Evolutionary conservation across 441 rosid species (phyloP).

Genomic region (Dalechampia spathulata): DNA sequence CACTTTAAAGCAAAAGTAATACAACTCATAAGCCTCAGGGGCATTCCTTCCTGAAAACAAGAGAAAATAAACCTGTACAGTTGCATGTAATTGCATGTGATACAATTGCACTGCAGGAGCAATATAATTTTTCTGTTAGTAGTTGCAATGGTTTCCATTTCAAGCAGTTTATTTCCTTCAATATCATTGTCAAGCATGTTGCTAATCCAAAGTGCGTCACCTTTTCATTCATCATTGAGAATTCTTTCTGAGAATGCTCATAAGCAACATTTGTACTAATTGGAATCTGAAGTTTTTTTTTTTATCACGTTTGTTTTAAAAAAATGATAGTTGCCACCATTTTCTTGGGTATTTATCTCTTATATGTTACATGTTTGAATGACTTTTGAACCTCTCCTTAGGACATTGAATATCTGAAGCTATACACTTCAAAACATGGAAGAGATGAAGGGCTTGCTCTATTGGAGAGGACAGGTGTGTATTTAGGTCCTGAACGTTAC

Average conservation of each 20-base stretch:
- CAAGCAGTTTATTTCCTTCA: not conserved
- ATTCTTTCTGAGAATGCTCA: too few species aligned
- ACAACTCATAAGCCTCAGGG: too few species aligned
- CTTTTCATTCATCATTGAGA: too few species aligned
- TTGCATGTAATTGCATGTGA: not conserved
- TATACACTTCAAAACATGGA: constrained; percentile 68
- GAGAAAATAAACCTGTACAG: too few species aligned
- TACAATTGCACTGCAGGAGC: too few species aligned
- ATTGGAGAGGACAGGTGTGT: constrained; percentile 78
- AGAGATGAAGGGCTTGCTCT: constrained; percentile 67
- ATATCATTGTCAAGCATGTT: not conserved
- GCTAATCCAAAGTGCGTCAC: not conserved
- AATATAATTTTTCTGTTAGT: too few species aligned
- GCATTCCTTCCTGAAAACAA: too few species aligned
- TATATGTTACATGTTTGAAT: not conserved
- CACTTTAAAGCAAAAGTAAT: too few species aligned
- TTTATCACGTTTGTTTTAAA: not conserved
- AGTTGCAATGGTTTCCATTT: not conserved
- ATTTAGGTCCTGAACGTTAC: constrained; percentile 87
- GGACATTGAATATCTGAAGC: constrained; percentile 88
- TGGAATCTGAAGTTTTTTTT: not conserved
- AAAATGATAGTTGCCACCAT: too few species aligned
- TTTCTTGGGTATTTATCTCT: too few species aligned
- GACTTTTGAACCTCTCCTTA: not conserved
- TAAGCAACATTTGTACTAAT: too few species aligned